Conservation (phyloP, 176 grass and related monocot species). For the Bromus sterilis region DNA sequence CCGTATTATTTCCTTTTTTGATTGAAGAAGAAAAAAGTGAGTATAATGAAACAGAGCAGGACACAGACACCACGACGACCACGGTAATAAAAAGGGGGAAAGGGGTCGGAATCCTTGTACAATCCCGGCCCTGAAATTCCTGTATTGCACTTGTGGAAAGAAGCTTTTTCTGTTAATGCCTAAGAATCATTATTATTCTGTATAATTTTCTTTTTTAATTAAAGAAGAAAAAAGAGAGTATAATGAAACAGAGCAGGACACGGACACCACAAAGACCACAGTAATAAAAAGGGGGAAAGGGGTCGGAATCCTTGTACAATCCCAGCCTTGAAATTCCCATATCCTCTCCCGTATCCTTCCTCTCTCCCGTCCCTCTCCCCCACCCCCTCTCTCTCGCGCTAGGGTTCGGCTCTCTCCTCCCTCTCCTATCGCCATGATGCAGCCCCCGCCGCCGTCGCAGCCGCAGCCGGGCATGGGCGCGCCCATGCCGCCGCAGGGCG, state of each 20-base stretch:
- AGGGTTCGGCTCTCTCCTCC: constrained; percentile 37
- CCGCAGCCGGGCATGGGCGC: constrained; percentile 47
- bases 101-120: not conserved
- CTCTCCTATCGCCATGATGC: constrained; percentile 28
- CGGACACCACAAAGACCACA: not conserved
- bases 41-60: no score
- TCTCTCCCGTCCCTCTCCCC: not conserved
- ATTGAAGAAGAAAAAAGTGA: no score
- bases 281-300: not conserved
- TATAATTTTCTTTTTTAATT: no score
- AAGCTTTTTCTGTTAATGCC: no score
- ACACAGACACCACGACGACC: not conserved
- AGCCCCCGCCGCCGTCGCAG: constrained; percentile 36
- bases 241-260: no score
- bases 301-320: not conserved
- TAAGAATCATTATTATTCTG: no score
- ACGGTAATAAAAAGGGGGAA: not conserved
- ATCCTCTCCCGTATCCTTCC: not conserved
- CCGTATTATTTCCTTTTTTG: no score
- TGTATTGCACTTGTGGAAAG: no score
- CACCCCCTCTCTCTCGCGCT: not conserved
- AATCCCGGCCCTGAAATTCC: not conserved
- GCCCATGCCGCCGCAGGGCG: constrained; percentile 9
- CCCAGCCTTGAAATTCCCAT: not conserved
- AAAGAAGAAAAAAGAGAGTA: no score